A percentile compares a stretch with the other conserved stretches of the same genome.
phyloP scores from a whole-genome alignment of 352 stramenopile genomes.

The Globisporangium spiculum region DNA sequence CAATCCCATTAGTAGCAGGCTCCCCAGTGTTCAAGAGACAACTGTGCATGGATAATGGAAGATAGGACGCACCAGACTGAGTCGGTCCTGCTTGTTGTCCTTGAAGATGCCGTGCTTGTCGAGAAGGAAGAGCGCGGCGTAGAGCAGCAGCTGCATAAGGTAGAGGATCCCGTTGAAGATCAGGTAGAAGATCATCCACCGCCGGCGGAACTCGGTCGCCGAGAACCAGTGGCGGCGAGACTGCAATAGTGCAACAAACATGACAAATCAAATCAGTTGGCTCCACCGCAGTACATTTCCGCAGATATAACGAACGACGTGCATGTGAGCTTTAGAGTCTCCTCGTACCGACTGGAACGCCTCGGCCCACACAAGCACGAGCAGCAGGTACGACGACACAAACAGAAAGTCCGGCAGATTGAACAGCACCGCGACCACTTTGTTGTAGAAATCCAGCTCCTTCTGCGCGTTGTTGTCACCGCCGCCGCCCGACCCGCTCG shows the following conservation, averaged over 20 bases:
- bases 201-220: slow-evolving; percentile 70
- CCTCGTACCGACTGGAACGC: slow-evolving; percentile 79
- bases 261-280: slow-evolving; percentile 7
- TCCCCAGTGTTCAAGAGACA: not conserved
- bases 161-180: slow-evolving; percentile 91
- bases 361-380: slow-evolving; percentile 91
- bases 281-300: not conserved
- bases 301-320: not conserved
- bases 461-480: slow-evolving; percentile 31
- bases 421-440: slow-evolving; percentile 89
- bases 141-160: slow-evolving; percentile 85
- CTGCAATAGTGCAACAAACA: slow-evolving; percentile 20
- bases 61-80: slow-evolving; percentile 49
- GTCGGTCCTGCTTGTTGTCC: slow-evolving; percentile 65
- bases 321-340: not conserved
- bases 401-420: slow-evolving; percentile 92
- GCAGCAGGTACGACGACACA: slow-evolving; percentile 87
- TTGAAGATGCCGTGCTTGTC: slow-evolving; percentile 80
- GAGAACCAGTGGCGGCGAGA: slow-evolving; percentile 91
- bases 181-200: slow-evolving; percentile 92
- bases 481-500: not conserved
- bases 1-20: not conserved
- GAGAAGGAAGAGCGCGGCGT: slow-evolving; percentile 86
- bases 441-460: slow-evolving; percentile 89
- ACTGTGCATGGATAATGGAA: not conserved